phyloP scores from a whole-genome alignment of 1,284 basidiomycete species.

The Peniophora sp. region DNA sequence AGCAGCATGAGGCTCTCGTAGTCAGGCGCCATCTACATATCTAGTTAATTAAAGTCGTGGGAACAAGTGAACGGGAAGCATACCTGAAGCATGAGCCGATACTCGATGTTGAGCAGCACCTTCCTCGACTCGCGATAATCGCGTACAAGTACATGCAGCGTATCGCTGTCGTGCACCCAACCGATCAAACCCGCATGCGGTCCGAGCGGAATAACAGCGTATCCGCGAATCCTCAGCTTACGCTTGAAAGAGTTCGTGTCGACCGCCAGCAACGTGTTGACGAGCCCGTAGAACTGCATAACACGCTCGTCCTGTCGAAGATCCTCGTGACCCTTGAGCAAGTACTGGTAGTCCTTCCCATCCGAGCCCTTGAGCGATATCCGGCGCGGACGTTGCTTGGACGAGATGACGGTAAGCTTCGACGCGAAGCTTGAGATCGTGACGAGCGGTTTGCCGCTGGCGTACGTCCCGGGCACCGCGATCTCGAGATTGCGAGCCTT shows the following conservation, averaged over 20 bases:
- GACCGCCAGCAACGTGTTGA: constrained; percentile 90
- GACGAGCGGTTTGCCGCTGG: constrained; percentile 82
- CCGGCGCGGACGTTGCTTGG: constrained; percentile 96
- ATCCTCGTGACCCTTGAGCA: constrained; percentile 98
- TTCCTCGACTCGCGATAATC: constrained; percentile 94
- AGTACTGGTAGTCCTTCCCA: constrained; percentile 89
- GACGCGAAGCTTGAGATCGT: constrained; percentile 81
- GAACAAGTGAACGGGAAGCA: constrained; percentile 13
- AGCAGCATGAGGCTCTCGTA: constrained; percentile 93
- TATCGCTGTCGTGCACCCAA: constrained; percentile 97
- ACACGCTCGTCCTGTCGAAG: constrained; percentile 98
- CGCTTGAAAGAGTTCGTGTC: constrained; percentile 97
- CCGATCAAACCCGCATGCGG: constrained; percentile 94
- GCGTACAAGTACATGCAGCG: constrained; percentile 95
- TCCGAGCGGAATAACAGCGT: constrained; percentile 91
- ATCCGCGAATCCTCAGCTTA: constrained; percentile 90
- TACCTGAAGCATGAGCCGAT: constrained; percentile 94
- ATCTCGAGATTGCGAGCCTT: constrained; percentile 88
- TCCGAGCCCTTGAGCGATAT: constrained; percentile 88
- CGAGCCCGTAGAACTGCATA: constrained; percentile 97
- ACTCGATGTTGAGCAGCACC: constrained; percentile 97
- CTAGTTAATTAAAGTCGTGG: neutral
- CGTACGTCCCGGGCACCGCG: constrained; percentile 91
- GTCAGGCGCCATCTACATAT: constrained; percentile 90
- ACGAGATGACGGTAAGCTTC: constrained; percentile 89